Base-by-base conservation (phyloP, 805 yeast genomes). In the Cyberlindnera euphorbiiphila region DNA sequence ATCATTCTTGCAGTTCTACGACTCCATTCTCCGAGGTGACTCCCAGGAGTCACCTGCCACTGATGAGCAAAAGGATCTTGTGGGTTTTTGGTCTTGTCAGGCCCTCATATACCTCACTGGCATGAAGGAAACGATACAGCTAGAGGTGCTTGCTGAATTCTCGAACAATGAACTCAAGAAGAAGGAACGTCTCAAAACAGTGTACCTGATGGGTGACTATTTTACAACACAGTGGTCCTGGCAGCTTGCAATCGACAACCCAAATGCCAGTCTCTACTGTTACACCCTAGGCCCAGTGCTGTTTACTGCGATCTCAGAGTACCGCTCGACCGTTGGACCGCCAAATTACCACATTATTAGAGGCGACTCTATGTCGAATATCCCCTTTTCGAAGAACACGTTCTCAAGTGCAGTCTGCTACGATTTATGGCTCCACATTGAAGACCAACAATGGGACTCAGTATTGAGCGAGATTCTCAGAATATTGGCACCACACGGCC, bases 171-270 rank as follows among this genome's bases (percentile, higher is more conserved):
- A 45, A 10, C 28, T 45, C 19, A 50, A 46, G 25, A 29, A 25
- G 9, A 30, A 37, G 6, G 42, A 51, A 9, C 44, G 35, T 20
- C 30, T 49, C 22, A 50, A 44, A 28, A 37, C 46, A 1, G 16
- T 52, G 3, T 40, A 36, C 8, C 14, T 50, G 5, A 37, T 45
- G 33, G 40, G 45, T 14, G 39, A 41, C 3, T 26, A 16, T 27
- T 47, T 45, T 27, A 42, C 45, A 1, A 35, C 46, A 6, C 49
- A 50, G 15, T 52, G 56, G 53, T 34, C 46, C 2, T 55, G 60
- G 60, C 49, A 41, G 23, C 34, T 55, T 16, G 58, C 60, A 2
- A 23, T 50, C 4, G 57, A 55, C 39, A 50, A 51, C 19, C 53
- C 50, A 3, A 32, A n/a, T 2, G 24, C 45, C 2, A 51, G 49